Evolutionary conservation across 371 early-diverging fungal genomes (phyloP).

Genomic region (Enterocytospora artemiae): DNA sequence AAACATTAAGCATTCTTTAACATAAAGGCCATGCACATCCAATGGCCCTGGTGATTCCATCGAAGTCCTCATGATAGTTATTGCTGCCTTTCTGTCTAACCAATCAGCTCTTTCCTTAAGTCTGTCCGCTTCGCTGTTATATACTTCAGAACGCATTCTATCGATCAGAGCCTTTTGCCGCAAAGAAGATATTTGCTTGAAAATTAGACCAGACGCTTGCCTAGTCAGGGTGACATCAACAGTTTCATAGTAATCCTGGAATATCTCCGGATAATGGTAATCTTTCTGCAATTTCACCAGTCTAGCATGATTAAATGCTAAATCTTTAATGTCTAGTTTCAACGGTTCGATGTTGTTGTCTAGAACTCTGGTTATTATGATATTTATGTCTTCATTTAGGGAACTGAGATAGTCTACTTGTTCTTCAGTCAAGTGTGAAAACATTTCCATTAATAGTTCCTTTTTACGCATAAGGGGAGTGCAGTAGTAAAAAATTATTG

Average conservation of each 20-base stretch:
- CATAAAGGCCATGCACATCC: slow-evolving; percentile 19
- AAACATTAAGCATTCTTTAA: slow-evolving; percentile 12
- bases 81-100: slow-evolving; percentile 17
- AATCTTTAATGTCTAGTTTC: slow-evolving; percentile 11
- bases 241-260: background rate
- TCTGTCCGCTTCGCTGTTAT: slow-evolving; percentile 11
- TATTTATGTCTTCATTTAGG: slow-evolving; percentile 17
- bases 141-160: background rate
- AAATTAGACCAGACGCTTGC: background rate
- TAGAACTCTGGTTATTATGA: slow-evolving; percentile 22
- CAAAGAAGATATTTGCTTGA: background rate
- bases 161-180: background rate
- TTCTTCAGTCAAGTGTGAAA: slow-evolving; percentile 5
- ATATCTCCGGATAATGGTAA: slow-evolving; percentile 29
- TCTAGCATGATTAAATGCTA: background rate
- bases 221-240: background rate
- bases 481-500: too few species aligned
- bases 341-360: slow-evolving; percentile 24
- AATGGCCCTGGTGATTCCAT: background rate
- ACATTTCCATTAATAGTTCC: slow-evolving; percentile 25
- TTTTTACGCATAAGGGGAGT: too few species aligned
- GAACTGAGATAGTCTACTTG: background rate
- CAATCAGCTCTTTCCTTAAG: slow-evolving; percentile 9
- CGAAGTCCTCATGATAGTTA: background rate
- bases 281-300: background rate